phyloP scores from a whole-genome alignment of 129 eudicot species.

The Calendula officinalis region DNA sequence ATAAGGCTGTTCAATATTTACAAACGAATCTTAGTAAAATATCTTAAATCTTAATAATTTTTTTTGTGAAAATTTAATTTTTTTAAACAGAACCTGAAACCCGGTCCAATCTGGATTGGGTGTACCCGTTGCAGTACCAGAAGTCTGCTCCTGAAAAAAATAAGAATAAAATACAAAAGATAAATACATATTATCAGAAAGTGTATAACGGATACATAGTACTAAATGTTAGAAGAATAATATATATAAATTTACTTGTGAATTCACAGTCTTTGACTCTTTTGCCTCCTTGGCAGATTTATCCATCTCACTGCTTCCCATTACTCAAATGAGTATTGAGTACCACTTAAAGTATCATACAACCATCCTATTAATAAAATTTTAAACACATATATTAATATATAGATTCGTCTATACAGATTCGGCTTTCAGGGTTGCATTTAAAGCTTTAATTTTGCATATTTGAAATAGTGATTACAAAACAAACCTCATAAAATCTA shows the following conservation, averaged over 20 bases:
- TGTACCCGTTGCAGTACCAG: constrained; percentile 47
- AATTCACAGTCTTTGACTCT: constrained; percentile 50
- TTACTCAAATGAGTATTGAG: constrained; percentile 34
- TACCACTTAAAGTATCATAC: constrained; percentile 33
- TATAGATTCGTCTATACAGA: constrained; percentile 5
- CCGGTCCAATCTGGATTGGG: constrained; percentile 78
- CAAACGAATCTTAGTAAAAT: constrained; percentile 25
- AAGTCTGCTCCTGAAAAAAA: constrained; percentile 62
- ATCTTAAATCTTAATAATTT: constrained; percentile 6
- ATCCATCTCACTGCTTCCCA: constrained; percentile 96
- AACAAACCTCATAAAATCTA: constrained; percentile 12
- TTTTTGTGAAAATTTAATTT: constrained; percentile 13
- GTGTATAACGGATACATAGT: background rate
- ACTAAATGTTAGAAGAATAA: constrained; percentile 8
- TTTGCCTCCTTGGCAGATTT: constrained; percentile 74
- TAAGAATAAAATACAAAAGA: constrained; percentile 1
- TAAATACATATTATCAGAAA: constrained; percentile 4
- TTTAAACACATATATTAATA: constrained; percentile 5
- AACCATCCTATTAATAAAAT: constrained; percentile 49
- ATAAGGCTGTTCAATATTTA: constrained; percentile 66
- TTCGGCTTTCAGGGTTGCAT: background rate
- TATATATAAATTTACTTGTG: constrained; percentile 34
- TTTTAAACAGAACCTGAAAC: constrained; percentile 51
- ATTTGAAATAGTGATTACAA: constrained; percentile 9
- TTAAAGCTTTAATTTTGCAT: constrained; percentile 3